A percentile compares a stretch with the other conserved stretches of the same genome.
These are phyloP conservation scores for Phlebopus sp. DNA, from an alignment of 1,284 basidiomycete species.

Conservation along the genomic window DNA sequence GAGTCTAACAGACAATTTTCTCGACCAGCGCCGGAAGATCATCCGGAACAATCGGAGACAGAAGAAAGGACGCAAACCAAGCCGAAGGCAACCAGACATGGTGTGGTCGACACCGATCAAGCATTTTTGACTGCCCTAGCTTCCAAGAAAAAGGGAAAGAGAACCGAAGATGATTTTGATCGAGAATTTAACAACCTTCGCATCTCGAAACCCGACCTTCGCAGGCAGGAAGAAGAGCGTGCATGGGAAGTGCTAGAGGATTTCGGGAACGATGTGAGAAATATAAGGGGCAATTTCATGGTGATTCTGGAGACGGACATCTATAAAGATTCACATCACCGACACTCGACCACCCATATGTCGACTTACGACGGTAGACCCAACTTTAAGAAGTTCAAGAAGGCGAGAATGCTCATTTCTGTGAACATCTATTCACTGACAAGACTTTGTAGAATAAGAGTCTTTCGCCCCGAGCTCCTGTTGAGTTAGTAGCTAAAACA, in stretches of 20 bases:
- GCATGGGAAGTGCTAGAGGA: conserved; percentile 69
- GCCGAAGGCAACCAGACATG: conserved; percentile 4
- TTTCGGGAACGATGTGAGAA: conserved; percentile 61
- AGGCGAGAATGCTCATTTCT: conserved; percentile 43
- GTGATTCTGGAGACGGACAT: conserved; percentile 73
- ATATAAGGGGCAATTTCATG: conserved; percentile 82
- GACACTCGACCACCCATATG: conserved; percentile 22
- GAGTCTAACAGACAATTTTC: background rate
- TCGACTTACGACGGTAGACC: conserved; percentile 55
- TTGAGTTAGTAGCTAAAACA: conserved; percentile 54
- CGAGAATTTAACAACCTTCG: conserved; percentile 81
- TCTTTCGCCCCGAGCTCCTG: conserved; percentile 33
- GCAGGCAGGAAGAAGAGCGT: conserved; percentile 39
- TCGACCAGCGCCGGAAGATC: background rate
- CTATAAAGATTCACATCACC: conserved; percentile 22
- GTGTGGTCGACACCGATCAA: conserved; percentile 52
- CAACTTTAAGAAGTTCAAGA: conserved; percentile 88
- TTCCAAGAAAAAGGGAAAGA: conserved; percentile 70
- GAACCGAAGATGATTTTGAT: conserved; percentile 72
- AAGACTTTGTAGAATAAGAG: conserved; percentile 29
- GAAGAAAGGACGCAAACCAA: conserved; percentile 8
- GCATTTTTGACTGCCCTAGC: conserved; percentile 72
- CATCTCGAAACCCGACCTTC: conserved; percentile 67
- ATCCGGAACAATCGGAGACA: background rate
- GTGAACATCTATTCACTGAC: background rate